These are phyloP conservation scores for Ascochyta clinopodiicola DNA, from an alignment of 2,329 filamentous ascomycete species.

Conservation along the genomic window DNA sequence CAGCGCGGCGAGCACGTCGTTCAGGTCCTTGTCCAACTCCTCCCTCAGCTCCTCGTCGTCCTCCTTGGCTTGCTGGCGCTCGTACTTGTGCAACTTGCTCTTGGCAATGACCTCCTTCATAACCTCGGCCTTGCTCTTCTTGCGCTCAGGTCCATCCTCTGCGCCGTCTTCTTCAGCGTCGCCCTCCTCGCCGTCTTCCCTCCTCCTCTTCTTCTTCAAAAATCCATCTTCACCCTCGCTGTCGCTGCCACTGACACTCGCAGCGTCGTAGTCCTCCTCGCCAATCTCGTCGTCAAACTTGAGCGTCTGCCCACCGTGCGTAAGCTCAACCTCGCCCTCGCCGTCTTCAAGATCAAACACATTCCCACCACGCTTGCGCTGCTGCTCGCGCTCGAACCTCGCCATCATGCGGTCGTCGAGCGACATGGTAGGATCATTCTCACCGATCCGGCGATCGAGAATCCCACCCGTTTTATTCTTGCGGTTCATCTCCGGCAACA, in stretches of 20 bases:
- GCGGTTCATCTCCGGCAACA: constrained; percentile 87
- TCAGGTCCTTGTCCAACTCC: constrained; percentile 83
- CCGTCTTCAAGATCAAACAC: constrained; percentile 92
- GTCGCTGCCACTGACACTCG: constrained; percentile 65
- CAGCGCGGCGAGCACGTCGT: constrained; percentile 76
- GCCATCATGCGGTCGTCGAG: constrained; percentile 91
- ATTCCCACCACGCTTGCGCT: constrained; percentile 76
- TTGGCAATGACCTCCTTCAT: constrained; percentile 99
- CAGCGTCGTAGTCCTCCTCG: constrained; percentile 79
- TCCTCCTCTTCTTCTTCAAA: constrained; percentile 51
- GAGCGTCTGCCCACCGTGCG: constrained; percentile 81
- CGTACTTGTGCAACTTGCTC: constrained; percentile 93
- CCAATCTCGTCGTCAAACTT: constrained; percentile 62
- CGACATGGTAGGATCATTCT: constrained; percentile 92
- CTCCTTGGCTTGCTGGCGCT: constrained; percentile 89
- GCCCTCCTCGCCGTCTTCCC: constrained; percentile 54
- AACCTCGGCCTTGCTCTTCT: constrained; percentile 95
- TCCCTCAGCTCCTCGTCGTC: constrained; percentile 88
- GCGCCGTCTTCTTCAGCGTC: constrained; percentile 28
- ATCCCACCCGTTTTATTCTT: constrained; percentile 93
- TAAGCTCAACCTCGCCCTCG: constrained; percentile 73
- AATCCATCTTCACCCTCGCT: constrained; percentile 46
- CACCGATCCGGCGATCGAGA: constrained; percentile 90
- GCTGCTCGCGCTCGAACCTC: constrained; percentile 87
- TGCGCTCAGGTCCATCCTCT: constrained; percentile 73